Evolutionary conservation across 257 asterid species (phyloP).

Genomic region (Nicotiana undulata): DNA sequence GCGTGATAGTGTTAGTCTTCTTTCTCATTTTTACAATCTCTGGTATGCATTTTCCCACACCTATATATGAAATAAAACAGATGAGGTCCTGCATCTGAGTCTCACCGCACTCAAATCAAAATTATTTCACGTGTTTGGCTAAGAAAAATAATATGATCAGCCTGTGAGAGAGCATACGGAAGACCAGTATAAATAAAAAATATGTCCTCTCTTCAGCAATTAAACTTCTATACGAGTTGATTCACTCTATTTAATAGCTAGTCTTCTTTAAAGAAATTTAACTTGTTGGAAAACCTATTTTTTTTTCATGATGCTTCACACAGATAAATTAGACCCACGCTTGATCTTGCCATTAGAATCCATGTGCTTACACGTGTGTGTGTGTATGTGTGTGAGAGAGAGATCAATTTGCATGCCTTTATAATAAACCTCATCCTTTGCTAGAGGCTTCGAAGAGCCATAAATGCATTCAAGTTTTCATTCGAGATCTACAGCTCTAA

Average conservation of each 20-base stretch:
- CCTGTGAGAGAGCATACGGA: not conserved
- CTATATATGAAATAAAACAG: no score
- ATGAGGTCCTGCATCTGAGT: no score
- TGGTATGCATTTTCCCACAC: not conserved
- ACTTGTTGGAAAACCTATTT: not conserved
- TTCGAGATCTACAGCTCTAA: not conserved
- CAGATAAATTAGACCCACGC: not conserved
- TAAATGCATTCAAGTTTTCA: not conserved
- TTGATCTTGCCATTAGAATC: not conserved
- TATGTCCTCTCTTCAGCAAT: not conserved
- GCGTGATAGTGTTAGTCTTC: not conserved
- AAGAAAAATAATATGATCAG: no score
- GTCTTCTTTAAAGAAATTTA: not conserved
- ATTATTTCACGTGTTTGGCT: not conserved
- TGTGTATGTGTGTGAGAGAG: not conserved
- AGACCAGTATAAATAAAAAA: not conserved
- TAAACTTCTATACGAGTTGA: not conserved
- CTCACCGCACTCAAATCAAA: no score
- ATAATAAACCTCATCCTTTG: not conserved
- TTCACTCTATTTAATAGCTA: not conserved
- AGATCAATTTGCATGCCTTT: not conserved
- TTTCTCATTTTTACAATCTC: no score
- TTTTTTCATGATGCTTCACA: not conserved
- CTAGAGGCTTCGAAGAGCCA: not conserved
- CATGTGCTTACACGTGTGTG: not conserved